phyloP scores from a whole-genome alignment of 352 stramenopile genomes.

The Phytophthora pistaciae region DNA sequence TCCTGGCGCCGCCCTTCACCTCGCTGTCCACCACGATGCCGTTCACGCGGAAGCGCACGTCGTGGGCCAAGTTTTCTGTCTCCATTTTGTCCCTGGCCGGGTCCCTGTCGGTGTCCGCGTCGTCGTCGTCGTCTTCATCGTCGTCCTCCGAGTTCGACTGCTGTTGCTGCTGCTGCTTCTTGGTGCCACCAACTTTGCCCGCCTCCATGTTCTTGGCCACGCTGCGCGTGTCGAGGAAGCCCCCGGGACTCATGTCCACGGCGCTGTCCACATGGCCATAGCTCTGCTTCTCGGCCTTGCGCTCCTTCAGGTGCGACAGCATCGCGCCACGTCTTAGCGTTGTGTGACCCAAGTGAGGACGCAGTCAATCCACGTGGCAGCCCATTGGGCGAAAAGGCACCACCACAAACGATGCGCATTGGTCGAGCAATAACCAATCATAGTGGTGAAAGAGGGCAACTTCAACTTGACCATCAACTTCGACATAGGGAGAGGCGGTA shows the following conservation, averaged over 20 bases:
- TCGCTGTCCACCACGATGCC: conserved; percentile 80
- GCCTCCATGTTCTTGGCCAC: conserved; percentile 46
- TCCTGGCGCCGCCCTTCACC: conserved; percentile 63
- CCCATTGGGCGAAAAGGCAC: conserved; percentile 1
- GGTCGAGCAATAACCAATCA: conserved; percentile 25
- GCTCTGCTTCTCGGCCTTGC: conserved; percentile 58
- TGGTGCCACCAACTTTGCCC: conserved; percentile 11
- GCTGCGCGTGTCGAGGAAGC: conserved; percentile 36
- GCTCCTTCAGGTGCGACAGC: conserved; percentile 55
- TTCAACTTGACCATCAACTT: conserved; percentile 20
- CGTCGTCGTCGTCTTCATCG: conserved; percentile 18
- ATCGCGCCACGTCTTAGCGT: conserved; percentile 26
- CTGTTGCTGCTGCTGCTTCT: conserved; percentile 18
- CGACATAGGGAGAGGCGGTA: not conserved
- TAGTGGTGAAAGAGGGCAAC: not conserved
- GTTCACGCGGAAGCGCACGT: conserved; percentile 76
- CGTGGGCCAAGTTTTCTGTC: conserved; percentile 32
- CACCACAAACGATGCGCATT: conserved; percentile 6
- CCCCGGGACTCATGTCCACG: conserved; percentile 53
- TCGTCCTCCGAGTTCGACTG: conserved; percentile 24
- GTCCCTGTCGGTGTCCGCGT: conserved; percentile 31
- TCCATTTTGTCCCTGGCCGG: conserved; percentile 29
- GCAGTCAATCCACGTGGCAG: not conserved
- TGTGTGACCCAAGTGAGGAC: conserved; percentile 5
- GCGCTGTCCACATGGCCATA: conserved; percentile 58